A percentile compares a stretch with the other conserved stretches of the same genome.
phyloP scores from a whole-genome alignment of 345 rosid species.

The Mallotus nudiflorus region DNA sequence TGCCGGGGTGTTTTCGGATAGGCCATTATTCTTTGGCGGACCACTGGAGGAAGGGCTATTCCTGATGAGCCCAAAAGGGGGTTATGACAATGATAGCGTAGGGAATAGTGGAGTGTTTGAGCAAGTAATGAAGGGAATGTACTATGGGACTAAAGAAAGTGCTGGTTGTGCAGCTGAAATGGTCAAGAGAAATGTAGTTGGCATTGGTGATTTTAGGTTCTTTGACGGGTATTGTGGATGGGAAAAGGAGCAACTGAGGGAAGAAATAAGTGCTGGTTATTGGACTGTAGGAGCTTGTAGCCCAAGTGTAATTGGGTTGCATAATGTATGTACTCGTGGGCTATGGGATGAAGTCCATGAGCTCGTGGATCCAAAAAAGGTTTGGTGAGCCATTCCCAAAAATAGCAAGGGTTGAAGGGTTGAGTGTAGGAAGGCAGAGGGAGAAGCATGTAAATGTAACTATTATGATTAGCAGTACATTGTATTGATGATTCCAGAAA shows the following conservation, averaged over 20 bases:
- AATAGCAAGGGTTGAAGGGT: neutral
- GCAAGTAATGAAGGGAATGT: constrained; percentile 32
- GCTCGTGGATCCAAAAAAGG: constrained; percentile 64
- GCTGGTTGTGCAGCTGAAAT: constrained; percentile 30
- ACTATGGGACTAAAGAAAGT: constrained; percentile 31
- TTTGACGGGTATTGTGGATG: constrained; percentile 38
- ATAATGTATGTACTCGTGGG: constrained; percentile 38
- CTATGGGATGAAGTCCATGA: constrained; percentile 80
- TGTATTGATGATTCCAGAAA: too few species aligned
- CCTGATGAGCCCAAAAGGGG: constrained; percentile 26
- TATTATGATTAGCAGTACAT: too few species aligned
- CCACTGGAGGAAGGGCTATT: constrained; percentile 35
- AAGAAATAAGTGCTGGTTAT: constrained; percentile 28
- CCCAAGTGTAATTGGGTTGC: constrained; percentile 45
- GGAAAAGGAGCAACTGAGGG: constrained; percentile 32
- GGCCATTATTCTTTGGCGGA: constrained; percentile 34
- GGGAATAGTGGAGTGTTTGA: constrained; percentile 29
- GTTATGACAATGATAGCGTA: constrained; percentile 23
- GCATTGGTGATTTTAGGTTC: constrained; percentile 31
- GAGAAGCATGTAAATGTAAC: neutral
- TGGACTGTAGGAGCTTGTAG: constrained; percentile 31
- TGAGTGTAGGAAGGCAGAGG: neutral
- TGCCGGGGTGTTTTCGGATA: constrained; percentile 16
- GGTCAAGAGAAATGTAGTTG: constrained; percentile 34
- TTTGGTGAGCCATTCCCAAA: constrained; percentile 33